These are phyloP conservation scores for Pisolithus marmoratus DNA, from an alignment of 768 basidiomycete genomes.

Conservation along the genomic window DNA sequence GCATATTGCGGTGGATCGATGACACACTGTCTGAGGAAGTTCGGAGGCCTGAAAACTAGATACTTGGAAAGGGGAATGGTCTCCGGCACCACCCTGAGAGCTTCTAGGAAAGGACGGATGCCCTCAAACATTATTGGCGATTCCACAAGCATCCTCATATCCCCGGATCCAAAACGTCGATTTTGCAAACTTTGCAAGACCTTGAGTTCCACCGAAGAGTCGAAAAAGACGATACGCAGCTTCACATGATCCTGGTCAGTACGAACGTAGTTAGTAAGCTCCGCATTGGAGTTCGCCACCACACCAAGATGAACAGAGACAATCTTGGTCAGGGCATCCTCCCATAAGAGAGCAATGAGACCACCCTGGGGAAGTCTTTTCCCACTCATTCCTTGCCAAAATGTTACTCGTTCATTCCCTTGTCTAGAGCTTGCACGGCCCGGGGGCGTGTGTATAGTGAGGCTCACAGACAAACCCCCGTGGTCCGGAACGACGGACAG, in stretches of 20 bases:
- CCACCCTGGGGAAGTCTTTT: slow-evolving; percentile 58
- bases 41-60: slow-evolving; percentile 40
- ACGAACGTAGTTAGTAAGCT: slow-evolving; percentile 43
- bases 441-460: slow-evolving; percentile 50
- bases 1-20: slow-evolving; percentile 55
- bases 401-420: slow-evolving; percentile 37
- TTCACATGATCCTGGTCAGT: slow-evolving; percentile 29
- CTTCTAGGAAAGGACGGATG: slow-evolving; percentile 62
- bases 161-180: slow-evolving; percentile 19
- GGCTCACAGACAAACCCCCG: slow-evolving; percentile 44
- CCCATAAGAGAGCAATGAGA: slow-evolving; percentile 60
- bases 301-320: slow-evolving; percentile 50
- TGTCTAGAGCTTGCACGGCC: slow-evolving; percentile 43
- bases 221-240: slow-evolving; percentile 58
- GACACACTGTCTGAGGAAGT: slow-evolving; percentile 26
- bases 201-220: slow-evolving; percentile 47
- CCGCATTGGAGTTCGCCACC: slow-evolving; percentile 36
- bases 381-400: slow-evolving; percentile 57
- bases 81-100: slow-evolving; percentile 52
- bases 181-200: slow-evolving; percentile 34
- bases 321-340: slow-evolving; percentile 18
- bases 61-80: slow-evolving; percentile 49
- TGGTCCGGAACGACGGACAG: slow-evolving; percentile 40
- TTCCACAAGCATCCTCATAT: slow-evolving; percentile 45
- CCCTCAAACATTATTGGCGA: slow-evolving; percentile 62